A percentile compares a stretch with the other conserved stretches of the same genome.
Conservation (phyloP, 495 filamentous ascomycete genomes). For the Hypoxylon rickii region DNA sequence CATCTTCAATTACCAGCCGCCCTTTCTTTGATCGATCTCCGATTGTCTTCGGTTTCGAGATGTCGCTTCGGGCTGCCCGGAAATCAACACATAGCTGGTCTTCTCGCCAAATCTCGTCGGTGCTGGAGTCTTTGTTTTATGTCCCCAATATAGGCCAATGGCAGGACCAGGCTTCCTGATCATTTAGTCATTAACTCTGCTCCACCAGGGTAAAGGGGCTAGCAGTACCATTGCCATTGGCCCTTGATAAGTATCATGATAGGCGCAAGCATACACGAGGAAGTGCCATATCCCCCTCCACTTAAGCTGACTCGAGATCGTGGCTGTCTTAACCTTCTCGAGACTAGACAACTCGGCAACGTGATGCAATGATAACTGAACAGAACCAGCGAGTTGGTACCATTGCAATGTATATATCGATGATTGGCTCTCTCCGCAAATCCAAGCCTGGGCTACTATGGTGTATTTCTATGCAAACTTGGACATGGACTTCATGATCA, state of each 20-base stretch:
- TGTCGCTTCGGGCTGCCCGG: background rate
- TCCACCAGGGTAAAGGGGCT: background rate
- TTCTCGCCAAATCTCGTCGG: background rate
- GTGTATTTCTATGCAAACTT: slow-evolving; percentile 16
- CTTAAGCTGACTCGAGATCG: slow-evolving; percentile 32
- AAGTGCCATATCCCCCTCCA: slow-evolving; percentile 2
- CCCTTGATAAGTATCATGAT: slow-evolving; percentile 14
- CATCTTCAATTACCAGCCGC: slow-evolving; percentile 3
- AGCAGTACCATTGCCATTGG: background rate
- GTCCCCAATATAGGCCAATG: background rate
- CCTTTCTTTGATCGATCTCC: background rate
- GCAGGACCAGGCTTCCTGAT: background rate
- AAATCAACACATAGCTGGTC: no score
- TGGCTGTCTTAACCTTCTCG: slow-evolving; percentile 17
- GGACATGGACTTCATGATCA: slow-evolving; percentile 30
- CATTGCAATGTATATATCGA: slow-evolving; percentile 2
- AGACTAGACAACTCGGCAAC: slow-evolving; percentile 18
- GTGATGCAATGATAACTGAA: slow-evolving; percentile 25
- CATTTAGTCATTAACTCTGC: background rate
- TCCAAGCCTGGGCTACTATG: slow-evolving; percentile 23
- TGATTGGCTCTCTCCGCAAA: slow-evolving; percentile 40
- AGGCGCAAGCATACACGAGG: background rate
- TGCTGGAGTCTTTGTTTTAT: background rate
- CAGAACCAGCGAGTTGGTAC: slow-evolving; percentile 25
- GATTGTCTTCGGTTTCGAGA: background rate